Evolutionary conservation across 306 rosid species (phyloP).

Genomic region (Quillaja saponaria): DNA sequence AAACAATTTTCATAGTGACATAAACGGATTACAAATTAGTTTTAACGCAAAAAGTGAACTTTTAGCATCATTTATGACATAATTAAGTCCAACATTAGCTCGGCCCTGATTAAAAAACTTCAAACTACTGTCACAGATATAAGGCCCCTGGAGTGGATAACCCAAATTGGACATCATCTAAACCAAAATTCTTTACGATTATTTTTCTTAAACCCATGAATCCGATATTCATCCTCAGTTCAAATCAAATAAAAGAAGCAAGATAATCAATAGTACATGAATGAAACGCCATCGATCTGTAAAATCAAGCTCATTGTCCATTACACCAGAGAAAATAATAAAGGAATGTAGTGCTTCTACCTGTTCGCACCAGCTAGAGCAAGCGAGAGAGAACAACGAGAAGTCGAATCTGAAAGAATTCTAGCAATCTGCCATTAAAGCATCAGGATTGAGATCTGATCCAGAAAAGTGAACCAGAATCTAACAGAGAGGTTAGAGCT

Average conservation of each 20-base stretch:
- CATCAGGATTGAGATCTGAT: constrained; percentile 23
- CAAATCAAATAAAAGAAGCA: constrained; percentile 29
- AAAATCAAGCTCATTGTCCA: too few species aligned
- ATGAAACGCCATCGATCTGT: too few species aligned
- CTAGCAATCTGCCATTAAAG: constrained; percentile 33
- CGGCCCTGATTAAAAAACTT: constrained; percentile 17
- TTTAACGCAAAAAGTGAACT: constrained; percentile 1
- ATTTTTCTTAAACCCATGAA: constrained; percentile 16
- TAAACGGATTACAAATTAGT: constrained; percentile 15
- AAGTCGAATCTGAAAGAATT: constrained; percentile 9
- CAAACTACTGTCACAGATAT: constrained; percentile 1
- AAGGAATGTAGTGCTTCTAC: constrained; percentile 14
- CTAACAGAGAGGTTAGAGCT: not conserved
- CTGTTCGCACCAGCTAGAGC: constrained; percentile 7
- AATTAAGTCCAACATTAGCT: constrained; percentile 20
- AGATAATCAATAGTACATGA: too few species aligned
- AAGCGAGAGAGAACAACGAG: constrained; percentile 8
- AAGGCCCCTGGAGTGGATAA: too few species aligned
- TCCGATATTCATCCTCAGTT: constrained; percentile 24
- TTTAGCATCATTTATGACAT: not conserved
- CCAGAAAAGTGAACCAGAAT: not conserved
- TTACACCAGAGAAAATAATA: not conserved
- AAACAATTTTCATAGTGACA: not conserved
- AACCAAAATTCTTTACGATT: constrained; percentile 6
- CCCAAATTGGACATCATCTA: not conserved